Conservation (phyloP, 768 basidiomycete genomes). For the Serendipita sp. region DNA sequence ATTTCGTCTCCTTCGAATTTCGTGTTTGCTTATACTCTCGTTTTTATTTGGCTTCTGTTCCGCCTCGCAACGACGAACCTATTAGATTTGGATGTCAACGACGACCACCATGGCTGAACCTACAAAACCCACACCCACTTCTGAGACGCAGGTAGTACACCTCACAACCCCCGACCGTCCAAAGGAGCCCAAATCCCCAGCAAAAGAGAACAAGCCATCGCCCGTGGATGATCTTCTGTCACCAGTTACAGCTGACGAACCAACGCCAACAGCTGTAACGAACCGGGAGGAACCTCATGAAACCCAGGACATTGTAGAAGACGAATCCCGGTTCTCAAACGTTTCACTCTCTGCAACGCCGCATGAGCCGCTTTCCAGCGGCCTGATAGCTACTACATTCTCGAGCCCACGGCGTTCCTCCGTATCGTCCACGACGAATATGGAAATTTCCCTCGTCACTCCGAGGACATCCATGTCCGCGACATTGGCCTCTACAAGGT, state of each 20-base stretch:
- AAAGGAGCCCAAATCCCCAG: not conserved
- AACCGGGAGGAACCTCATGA: too few relatives aligned
- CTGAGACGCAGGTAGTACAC: not conserved
- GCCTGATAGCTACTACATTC: conserved; percentile 15
- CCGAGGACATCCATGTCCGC: conserved; percentile 14
- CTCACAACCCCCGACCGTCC: not conserved
- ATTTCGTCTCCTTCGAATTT: not conserved
- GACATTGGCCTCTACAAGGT: conserved; percentile 13
- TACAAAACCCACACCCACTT: not conserved
- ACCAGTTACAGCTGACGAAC: not conserved
- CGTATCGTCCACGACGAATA: conserved; percentile 4
- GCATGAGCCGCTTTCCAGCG: conserved; percentile 15
- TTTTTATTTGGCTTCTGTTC: not conserved
- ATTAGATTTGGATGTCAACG: not conserved
- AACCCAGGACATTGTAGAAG: conserved; percentile 12
- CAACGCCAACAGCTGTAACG: not conserved
- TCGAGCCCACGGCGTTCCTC: conserved; percentile 1
- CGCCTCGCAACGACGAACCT: not conserved
- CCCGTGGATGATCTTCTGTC: not conserved
- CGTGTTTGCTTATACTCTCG: not conserved
- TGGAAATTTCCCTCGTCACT: not conserved
- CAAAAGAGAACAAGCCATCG: not conserved
- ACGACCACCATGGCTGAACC: not conserved
- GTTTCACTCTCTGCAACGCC: conserved; percentile 23
- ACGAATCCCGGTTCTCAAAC: conserved; percentile 29